Evolutionary conservation across 768 basidiomycete species (phyloP), one percentile per base, ranked within the genome.

Genomic region (Lentinula boryana): DNA sequence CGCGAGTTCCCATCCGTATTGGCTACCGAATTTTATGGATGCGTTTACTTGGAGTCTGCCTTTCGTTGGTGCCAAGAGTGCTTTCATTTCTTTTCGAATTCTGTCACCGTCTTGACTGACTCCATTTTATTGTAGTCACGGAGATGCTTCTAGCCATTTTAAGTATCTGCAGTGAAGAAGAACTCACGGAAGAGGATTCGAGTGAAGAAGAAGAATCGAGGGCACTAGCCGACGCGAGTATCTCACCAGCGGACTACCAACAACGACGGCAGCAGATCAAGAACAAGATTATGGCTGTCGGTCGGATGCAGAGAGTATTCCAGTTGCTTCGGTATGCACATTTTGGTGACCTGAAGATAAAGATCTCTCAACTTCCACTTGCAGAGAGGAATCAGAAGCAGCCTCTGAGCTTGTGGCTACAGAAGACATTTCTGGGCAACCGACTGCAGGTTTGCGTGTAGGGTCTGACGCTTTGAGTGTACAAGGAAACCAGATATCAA

Each of bases 31-130:
- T 75, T 97, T 97, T 67, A 95, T 95, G 85, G 93, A 98, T 69
- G 95, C 93, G 33, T 98, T 98, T 70, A 96, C 95, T 10, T 98
- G 95, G 96, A 93, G 90, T 80, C 71, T 98, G 60, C 96, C 96
- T 0, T 98, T 98, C 70, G 95, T 98, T 4, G 95, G 95, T 56
- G 87, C 93, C 64, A 98, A 98, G 78, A 97, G 95, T 95, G 63
- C 58, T 27, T 27, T 27, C 27, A 91, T 76, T 43, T 31, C 60
- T 27, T 31, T 7, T 21, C 72, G 60, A 74, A 77, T 27, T 71
- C 41, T 4, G 21, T 12, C 12, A 21, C 23, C 15, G 44, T 48
- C 13, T 9, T 40, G 18, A 15, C 44, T 58, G 18, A 48, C 9
- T 10, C 7, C 55, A 35, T 7, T 57, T 31, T 12, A 54, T 16